A percentile compares a stretch with the other conserved stretches of the same genome.
phyloP scores from a whole-genome alignment of 2,329 filamentous ascomycete genomes.

The Pestalotiopsis sp. region DNA sequence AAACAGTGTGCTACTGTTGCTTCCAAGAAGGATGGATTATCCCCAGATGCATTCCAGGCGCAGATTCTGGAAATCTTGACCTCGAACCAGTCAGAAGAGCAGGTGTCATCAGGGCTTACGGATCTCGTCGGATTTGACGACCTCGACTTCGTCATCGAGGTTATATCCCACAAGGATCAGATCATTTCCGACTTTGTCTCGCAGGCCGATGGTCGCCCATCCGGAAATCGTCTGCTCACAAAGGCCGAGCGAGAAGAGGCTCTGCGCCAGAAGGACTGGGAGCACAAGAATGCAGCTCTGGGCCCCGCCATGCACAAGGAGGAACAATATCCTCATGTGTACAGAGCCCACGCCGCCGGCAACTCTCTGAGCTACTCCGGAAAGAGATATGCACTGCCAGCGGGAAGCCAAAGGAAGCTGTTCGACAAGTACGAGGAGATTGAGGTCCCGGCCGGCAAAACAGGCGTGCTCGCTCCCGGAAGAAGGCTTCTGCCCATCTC shows the following conservation, averaged over 20 bases:
- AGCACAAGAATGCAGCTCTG: slow-evolving; percentile 79
- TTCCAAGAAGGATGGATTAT: slow-evolving; percentile 64
- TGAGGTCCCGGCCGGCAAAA: slow-evolving; percentile 78
- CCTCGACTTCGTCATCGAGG: slow-evolving; percentile 87
- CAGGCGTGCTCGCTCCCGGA: slow-evolving; percentile 72
- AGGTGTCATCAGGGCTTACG: slow-evolving; percentile 86
- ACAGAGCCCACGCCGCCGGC: slow-evolving; percentile 79
- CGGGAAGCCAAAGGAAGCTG: slow-evolving; percentile 72
- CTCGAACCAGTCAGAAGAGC: slow-evolving; percentile 72
- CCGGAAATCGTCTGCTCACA: slow-evolving; percentile 63
- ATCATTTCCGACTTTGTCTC: slow-evolving; percentile 55
- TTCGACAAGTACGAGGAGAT: slow-evolving; percentile 86
- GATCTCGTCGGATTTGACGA: slow-evolving; percentile 94
- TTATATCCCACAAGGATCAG: slow-evolving; percentile 77
- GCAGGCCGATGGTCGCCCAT: slow-evolving; percentile 35
- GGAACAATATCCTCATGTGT: slow-evolving; percentile 89
- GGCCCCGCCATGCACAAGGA: slow-evolving; percentile 72
- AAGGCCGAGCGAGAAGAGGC: slow-evolving; percentile 78
- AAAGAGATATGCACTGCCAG: slow-evolving; percentile 79
- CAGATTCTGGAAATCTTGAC: slow-evolving; percentile 77
- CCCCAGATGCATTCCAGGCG: slow-evolving; percentile 70
- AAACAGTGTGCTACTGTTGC: slow-evolving; percentile 70
- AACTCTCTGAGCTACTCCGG: slow-evolving; percentile 83
- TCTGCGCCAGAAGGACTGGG: slow-evolving; percentile 73
- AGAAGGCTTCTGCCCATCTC: slow-evolving; percentile 78